Base-by-base conservation (phyloP, 2,329 filamentous ascomycete species). In the Bimuria novae-zelandiae region DNA sequence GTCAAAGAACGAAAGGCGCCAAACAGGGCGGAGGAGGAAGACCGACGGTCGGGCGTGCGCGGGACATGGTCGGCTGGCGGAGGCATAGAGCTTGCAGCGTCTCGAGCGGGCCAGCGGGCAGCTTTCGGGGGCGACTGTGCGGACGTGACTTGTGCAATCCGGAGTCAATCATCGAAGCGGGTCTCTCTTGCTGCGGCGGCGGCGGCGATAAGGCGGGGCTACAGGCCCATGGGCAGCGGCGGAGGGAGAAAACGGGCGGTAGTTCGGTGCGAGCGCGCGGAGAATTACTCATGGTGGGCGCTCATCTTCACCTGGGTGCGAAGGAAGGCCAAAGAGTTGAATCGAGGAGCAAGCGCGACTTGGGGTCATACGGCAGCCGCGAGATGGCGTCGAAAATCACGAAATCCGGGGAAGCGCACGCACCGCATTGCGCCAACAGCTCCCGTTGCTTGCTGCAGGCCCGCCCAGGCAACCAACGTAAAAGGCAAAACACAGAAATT, bases 1-100 rank as follows among this genome's bases (percentile, higher is more conserved):
- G 73, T 74, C 37, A 75, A 64, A 32, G 62, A 63, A 51, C 70
- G 65, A 56, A 75, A 75, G 59, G 72, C 71, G 37, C 65, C 67
- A 55, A 75, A 68, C 51, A 75, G 65, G 45, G 67, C 60, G 41
- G 71, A 67, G 54, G 72, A 70, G 49, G 73, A 75, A 59, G 72
- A 65, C 52, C 69, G 70, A 52, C 72, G 61, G 54, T 75, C 69
- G 54, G 73, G 73, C 49, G 71, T 73, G 58, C 64, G 70, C 25
- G 70, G 66, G 55, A 57, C 70, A 70, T 74, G 40, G 54, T 65
- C 66, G 35, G 64, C 46, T 37, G 71, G 59, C 44, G 71, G 70
- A 74, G 73, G 72, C 73, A 76, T 76, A 55, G 58, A 69, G 58
- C 55, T 42, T 51, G 32, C 35, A n/a, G 29, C 7, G 5, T n/a